Conservation (phyloP, 176 grass and related monocot species). For the Carex scoparia region DNA sequence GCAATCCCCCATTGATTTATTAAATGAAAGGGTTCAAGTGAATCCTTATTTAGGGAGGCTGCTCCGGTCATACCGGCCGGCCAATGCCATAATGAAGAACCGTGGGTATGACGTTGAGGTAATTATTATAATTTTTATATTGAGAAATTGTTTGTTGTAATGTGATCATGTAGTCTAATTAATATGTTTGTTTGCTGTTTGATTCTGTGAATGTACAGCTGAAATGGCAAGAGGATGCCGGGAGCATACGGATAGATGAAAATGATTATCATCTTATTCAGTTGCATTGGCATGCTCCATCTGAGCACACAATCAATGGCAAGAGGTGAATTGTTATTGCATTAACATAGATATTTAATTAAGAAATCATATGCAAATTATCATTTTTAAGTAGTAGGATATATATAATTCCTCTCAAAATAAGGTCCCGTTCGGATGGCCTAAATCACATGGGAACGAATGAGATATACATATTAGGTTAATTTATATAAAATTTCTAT, state of each 20-base stretch:
- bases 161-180: background rate
- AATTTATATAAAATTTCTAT: too few relatives aligned
- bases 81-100: constrained; percentile 45
- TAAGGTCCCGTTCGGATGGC: too few relatives aligned
- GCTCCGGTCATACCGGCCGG: constrained; percentile 35
- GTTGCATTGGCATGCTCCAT: constrained; percentile 81
- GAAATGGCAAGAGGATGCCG: constrained; percentile 38
- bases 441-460: too few relatives aligned
- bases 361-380: background rate
- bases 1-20: constrained; percentile 74
- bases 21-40: constrained; percentile 22
- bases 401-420: too few relatives aligned
- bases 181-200: background rate
- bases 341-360: background rate
- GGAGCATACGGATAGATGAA: constrained; percentile 43
- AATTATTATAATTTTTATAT: background rate
- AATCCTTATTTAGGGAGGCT: constrained; percentile 39
- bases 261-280: constrained; percentile 44
- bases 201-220: constrained; percentile 28
- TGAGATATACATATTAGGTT: too few relatives aligned
- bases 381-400: too few relatives aligned
- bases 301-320: constrained; percentile 69
- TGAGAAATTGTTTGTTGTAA: too few relatives aligned
- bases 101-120: constrained; percentile 63
- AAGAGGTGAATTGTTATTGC: constrained; percentile 8